phyloP scores from a whole-genome alignment of 2,329 filamentous ascomycete genomes.

The Trichoderma sp. region DNA sequence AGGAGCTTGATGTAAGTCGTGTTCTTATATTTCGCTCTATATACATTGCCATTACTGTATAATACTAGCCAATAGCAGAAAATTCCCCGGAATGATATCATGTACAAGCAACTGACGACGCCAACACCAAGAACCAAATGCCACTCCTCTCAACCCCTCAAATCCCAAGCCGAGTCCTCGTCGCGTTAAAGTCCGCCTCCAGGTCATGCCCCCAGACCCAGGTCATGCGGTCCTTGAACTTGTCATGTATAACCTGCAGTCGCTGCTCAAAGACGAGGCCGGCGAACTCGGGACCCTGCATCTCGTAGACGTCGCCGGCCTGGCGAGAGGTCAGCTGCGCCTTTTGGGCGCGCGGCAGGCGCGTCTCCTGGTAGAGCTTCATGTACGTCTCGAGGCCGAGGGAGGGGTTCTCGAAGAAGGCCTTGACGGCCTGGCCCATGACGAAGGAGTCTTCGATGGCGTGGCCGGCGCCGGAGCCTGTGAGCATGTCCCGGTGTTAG shows the following conservation, averaged over 20 bases:
- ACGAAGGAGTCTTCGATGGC: conserved; percentile 24
- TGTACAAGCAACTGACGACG: conserved; percentile 4
- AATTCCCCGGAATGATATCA: conserved; percentile 4
- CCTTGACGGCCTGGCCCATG: conserved; percentile 23
- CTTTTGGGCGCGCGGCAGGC: conserved; percentile 13
- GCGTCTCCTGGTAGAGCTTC: conserved; percentile 21
- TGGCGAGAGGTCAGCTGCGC: conserved; percentile 20
- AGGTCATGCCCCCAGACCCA: conserved; percentile 23
- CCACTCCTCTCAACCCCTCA: background rate
- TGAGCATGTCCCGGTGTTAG: background rate
- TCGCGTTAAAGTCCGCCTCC: conserved; percentile 16
- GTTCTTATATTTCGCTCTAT: conserved; percentile 15
- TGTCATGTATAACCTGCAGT: conserved; percentile 20
- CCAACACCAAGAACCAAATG: background rate
- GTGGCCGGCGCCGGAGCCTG: conserved; percentile 21
- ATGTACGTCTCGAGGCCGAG: conserved; percentile 20
- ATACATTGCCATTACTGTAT: conserved; percentile 1
- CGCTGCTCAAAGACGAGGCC: conserved; percentile 19
- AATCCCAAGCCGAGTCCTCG: conserved; percentile 19
- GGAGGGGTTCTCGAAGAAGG: conserved; percentile 17
- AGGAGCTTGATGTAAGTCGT: background rate
- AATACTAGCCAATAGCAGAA: background rate
- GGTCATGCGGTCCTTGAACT: conserved; percentile 22
- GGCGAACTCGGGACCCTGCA: conserved; percentile 19
- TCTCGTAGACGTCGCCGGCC: conserved; percentile 23